Base-by-base conservation (phyloP, 2,329 filamentous ascomycete species). In the Phaeomoniella chlamydospora region DNA sequence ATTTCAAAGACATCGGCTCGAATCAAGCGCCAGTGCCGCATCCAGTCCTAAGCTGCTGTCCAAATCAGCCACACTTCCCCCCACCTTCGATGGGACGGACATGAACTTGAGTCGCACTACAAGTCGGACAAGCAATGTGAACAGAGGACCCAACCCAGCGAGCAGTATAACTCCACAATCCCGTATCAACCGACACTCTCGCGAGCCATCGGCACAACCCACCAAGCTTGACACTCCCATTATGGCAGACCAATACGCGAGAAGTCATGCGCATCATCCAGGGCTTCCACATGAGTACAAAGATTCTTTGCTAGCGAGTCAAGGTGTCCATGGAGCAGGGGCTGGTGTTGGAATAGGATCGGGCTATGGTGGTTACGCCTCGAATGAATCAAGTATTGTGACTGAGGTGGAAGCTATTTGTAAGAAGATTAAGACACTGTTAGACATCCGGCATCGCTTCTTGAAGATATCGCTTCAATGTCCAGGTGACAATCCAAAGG, bases 361-460 rank as follows among this genome's bases (percentile, higher is more conserved):
- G 43, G 72, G 77, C 18, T 55, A 59, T 29, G 72, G 72, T 48
- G 78, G 76, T 5, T 74, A 80, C 46, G 75, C 76, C 31, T 71
- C 80, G 37, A 78, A 72, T 32, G 84, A 92, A 48, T 74, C 80
- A 29, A 78, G 80, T 36, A 80, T 96, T 45, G 85, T 84, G 2
- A 70, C 80, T 2, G 90, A 98, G 58, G 64, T 98, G 44, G 76
- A 74, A 48, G 71, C 75, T 14, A 94, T 98, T 45, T 94, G 92
- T 49, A 78, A 77, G 44, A 92, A 90, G 46, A 85, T 98, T 38
- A 83, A 93, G 54, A 80, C 80, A 45, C 74, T 96, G n/a, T 60
- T 94, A 32, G 84, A 94, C 47, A 67, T 87, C 29, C 76, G 90
- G 41, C 78, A 86, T 54, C 92, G 85, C 49, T 98, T 96, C 57